Percentiles rank a stretch among this genome's conserved stretches.
Conservation (phyloP, 192 early-diverging fungal genomes). For the Linderina pennispora region DNA sequence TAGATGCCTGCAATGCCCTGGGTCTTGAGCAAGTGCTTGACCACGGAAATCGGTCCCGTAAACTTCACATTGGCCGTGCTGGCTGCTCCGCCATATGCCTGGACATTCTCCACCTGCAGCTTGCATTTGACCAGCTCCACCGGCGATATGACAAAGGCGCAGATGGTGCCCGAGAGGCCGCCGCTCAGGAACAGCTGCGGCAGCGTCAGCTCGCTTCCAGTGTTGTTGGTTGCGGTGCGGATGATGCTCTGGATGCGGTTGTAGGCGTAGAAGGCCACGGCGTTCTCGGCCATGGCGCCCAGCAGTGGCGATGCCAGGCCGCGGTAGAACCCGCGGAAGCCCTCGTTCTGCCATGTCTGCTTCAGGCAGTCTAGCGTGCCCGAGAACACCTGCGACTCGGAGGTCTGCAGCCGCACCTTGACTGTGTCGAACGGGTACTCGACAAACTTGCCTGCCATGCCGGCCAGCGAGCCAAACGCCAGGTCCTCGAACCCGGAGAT, state of each 20-base stretch:
- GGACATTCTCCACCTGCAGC: conserved; percentile 80
- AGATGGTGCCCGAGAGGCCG: conserved; percentile 75
- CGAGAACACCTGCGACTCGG: conserved; percentile 54
- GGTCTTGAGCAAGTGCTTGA: conserved; percentile 45
- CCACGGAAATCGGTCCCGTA: conserved; percentile 53
- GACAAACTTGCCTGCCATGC: conserved; percentile 87
- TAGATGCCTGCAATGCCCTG: conserved; percentile 50
- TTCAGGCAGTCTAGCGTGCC: conserved; percentile 79
- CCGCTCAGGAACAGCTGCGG: conserved; percentile 75
- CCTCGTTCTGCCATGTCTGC: conserved; percentile 70
- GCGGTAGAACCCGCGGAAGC: conserved; percentile 81
- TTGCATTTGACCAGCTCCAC: conserved; percentile 96
- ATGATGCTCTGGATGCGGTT: conserved; percentile 74
- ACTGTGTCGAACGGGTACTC: conserved; percentile 96
- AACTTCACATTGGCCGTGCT: conserved; percentile 13
- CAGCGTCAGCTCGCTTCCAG: conserved; percentile 48
- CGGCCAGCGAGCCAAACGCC: conserved; percentile 56
- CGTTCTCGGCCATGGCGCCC: conserved; percentile 94
- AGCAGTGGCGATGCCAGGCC: conserved; percentile 87
- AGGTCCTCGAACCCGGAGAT: conserved; percentile 32
- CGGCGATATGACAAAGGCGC: conserved; percentile 87
- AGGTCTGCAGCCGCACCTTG: conserved; percentile 88
- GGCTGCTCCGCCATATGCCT: conserved; percentile 10
- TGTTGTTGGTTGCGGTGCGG: conserved; percentile 14
- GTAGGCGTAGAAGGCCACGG: conserved; percentile 83